Conservation (phyloP, 2,329 filamentous ascomycete species). For the Hypoxylon sp. region DNA sequence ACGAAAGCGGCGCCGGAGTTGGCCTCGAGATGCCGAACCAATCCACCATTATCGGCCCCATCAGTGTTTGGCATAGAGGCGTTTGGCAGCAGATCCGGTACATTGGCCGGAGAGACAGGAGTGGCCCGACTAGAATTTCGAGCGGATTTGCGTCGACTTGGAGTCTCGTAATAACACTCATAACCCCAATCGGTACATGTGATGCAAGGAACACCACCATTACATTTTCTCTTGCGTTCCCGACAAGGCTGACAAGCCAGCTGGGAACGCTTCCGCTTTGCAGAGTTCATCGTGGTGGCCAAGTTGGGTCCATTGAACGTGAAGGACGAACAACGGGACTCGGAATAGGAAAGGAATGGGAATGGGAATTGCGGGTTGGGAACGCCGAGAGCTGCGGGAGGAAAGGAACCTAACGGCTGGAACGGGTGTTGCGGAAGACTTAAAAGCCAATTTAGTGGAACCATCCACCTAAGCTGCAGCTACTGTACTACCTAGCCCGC, state of each 20-base stretch:
- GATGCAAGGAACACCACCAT: constrained; percentile 1
- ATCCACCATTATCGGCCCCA: neutral
- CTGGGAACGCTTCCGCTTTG: constrained; percentile 1
- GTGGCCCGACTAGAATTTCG: neutral
- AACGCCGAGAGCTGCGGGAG: too few relatives aligned
- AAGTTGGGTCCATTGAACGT: neutral
- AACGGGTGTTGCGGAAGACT: neutral
- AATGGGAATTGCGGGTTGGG: constrained; percentile 2
- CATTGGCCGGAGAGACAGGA: neutral
- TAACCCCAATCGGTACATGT: constrained; percentile 5
- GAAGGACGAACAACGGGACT: neutral
- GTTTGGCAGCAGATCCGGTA: neutral
- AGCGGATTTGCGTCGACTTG: neutral
- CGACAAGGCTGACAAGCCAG: constrained; percentile 2
- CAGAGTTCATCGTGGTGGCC: constrained; percentile 1
- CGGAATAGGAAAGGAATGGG: neutral
- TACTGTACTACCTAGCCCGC: too few relatives aligned
- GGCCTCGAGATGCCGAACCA: neutral
- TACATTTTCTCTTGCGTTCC: constrained; percentile 3
- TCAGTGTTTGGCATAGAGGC: neutral
- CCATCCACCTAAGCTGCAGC: too few relatives aligned
- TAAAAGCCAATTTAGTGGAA: neutral
- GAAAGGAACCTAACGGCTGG: too few relatives aligned
- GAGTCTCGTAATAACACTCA: neutral
- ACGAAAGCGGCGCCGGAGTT: constrained; percentile 1